A percentile compares a stretch with the other conserved stretches of the same genome.
phyloP scores from a whole-genome alignment of 2,329 filamentous ascomycete genomes.

The Penicillium brevicompactum region DNA sequence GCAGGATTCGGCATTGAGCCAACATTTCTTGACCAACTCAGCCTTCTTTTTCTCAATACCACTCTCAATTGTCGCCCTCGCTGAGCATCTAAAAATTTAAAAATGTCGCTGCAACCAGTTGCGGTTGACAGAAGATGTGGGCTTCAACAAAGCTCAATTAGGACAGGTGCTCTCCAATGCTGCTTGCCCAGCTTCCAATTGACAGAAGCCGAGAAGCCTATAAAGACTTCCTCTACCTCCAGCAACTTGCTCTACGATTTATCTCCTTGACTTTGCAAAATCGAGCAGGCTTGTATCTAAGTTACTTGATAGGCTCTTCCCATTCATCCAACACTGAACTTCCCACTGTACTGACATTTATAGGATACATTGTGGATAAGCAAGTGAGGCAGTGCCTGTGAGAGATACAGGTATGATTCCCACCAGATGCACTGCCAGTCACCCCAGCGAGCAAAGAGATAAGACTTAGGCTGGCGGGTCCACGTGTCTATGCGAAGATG shows the following conservation, averaged over 20 bases:
- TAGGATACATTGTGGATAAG: not conserved
- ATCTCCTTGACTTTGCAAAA: not conserved
- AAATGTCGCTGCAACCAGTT: not conserved
- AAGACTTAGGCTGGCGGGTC: too few relatives aligned
- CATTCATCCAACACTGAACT: not conserved
- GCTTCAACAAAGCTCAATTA: not conserved
- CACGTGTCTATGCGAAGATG: too few relatives aligned
- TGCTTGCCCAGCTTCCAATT: not conserved
- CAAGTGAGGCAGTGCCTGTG: not conserved
- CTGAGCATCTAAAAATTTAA: not conserved
- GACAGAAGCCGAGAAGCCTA: not conserved
- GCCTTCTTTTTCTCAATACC: not conserved
- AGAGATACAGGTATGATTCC: too few relatives aligned
- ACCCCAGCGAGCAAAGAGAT: too few relatives aligned
- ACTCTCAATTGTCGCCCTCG: not conserved
- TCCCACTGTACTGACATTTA: not conserved
- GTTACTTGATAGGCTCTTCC: not conserved
- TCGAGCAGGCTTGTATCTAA: not conserved
- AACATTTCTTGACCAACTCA: not conserved
- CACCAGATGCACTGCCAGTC: too few relatives aligned
- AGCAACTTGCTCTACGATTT: not conserved
- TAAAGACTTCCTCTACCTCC: not conserved
- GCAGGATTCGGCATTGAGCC: not conserved
- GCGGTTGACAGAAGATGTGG: not conserved
- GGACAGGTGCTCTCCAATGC: not conserved